Conservation (phyloP, 257 asterid species). For the Sherardia arvensis region DNA sequence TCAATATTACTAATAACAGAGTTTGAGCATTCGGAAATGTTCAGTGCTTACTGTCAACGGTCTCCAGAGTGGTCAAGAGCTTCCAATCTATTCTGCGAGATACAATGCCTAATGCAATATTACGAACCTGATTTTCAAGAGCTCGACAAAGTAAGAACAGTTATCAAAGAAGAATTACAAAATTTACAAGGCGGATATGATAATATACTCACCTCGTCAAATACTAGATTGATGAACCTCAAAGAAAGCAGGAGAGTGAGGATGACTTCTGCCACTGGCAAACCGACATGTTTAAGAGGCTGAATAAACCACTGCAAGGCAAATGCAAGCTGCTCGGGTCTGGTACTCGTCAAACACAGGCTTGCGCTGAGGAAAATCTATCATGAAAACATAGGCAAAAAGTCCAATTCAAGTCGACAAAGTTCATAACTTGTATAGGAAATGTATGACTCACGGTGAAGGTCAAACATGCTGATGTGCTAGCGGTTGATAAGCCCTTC, state of each 20-base stretch:
- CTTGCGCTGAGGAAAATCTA: constrained; percentile 98
- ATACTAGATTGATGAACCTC: constrained; percentile 82
- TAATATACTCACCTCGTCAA: constrained; percentile 77
- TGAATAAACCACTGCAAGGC: constrained; percentile 80
- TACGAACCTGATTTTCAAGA: constrained; percentile 66
- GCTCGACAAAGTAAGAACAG: not conserved
- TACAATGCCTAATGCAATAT: constrained; percentile 83
- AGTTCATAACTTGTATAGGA: constrained; percentile 1
- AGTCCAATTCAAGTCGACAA: not conserved
- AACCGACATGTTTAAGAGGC: constrained; percentile 58
- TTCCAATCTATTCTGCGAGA: constrained; percentile 92
- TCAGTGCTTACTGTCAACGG: constrained; percentile 57
- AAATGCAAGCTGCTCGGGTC: constrained; percentile 93
- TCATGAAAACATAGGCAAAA: constrained; percentile 17
- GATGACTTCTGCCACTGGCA: constrained; percentile 87
- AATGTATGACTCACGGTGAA: constrained; percentile 56
- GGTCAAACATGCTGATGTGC: constrained; percentile 81
- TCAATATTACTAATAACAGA: not conserved
- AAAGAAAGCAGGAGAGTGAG: constrained; percentile 82
- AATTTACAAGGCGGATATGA: not conserved
- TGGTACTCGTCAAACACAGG: constrained; percentile 87
- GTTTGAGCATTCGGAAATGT: not conserved
- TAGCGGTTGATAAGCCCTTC: constrained; percentile 78
- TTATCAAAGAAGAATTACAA: not conserved
- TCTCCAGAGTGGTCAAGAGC: constrained; percentile 73